Evolutionary conservation across 1,284 basidiomycete species (phyloP).

Genomic region (Thelephora terrestris): DNA sequence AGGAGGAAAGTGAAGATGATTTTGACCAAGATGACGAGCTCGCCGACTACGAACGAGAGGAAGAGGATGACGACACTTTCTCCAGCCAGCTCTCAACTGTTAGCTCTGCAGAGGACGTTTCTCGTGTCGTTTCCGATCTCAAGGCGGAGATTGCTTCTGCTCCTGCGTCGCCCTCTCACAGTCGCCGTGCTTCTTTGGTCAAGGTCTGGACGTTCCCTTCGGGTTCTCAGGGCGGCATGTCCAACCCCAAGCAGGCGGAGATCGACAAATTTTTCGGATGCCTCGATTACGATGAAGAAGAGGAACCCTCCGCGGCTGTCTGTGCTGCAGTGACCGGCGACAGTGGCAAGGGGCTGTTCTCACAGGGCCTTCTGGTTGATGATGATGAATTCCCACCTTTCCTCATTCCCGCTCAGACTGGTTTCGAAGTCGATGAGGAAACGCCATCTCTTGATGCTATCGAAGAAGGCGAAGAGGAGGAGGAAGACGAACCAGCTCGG

Average conservation of each 20-base stretch:
- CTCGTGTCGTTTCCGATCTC: slow-evolving; percentile 12
- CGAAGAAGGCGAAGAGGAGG: slow-evolving; percentile 33
- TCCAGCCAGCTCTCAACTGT: slow-evolving; percentile 47
- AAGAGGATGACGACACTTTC: slow-evolving; percentile 42
- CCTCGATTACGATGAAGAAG: slow-evolving; percentile 48
- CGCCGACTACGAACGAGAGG: slow-evolving; percentile 60
- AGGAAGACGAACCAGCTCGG: slow-evolving; percentile 29
- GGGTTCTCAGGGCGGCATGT: slow-evolving; percentile 18
- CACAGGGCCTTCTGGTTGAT: slow-evolving; percentile 36
- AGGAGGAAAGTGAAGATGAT: slow-evolving; percentile 40
- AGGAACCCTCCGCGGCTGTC: slow-evolving; percentile 25
- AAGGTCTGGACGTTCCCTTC: slow-evolving; percentile 65
- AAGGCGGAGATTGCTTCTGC: slow-evolving; percentile 15
- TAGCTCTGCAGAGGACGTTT: slow-evolving; percentile 42
- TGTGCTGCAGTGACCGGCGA: slow-evolving; percentile 30
- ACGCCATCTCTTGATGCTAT: slow-evolving; percentile 27
- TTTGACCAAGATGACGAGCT: slow-evolving; percentile 46
- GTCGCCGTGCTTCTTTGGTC: slow-evolving; percentile 38
- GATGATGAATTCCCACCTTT: slow-evolving; percentile 39
- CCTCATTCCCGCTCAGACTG: slow-evolving; percentile 39
- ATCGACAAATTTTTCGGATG: slow-evolving; percentile 69
- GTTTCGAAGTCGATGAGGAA: slow-evolving; percentile 29
- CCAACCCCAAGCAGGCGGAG: slow-evolving; percentile 22
- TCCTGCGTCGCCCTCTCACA: slow-evolving; percentile 23
- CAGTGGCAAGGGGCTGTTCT: slow-evolving; percentile 46